Evolutionary conservation across 345 rosid genomes (phyloP), one percentile per base, ranked within the genome.

Genomic region (Sisymbrium irio): DNA sequence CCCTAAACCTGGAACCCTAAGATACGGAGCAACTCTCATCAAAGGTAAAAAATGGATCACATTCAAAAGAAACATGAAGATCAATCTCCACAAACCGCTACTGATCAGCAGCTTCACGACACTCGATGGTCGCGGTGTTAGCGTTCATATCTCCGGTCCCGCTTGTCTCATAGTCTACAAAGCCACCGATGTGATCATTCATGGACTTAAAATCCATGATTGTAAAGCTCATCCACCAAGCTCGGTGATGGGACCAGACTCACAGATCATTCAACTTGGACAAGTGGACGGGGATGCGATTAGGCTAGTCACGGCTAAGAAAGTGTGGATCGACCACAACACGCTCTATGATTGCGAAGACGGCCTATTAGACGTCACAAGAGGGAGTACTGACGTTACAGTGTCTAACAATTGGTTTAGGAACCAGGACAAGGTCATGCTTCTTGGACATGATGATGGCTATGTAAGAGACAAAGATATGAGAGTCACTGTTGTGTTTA

Each of bases 351-450:
- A 81, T 8, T 86, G 91, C 35, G 81, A 86, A 47, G 92, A 90
- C 3, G 92, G 96, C 9, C 81, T 90, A 6, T 62, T 90, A 0
- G 95, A 92, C 18, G 91, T 86, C 14, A 87, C 91, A 7, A 77
- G 83, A 2, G 97, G 96, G 57, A 82, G 84, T 0, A 88, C 86
- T 0, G 72, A 77, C 20, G 69, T 87, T 18, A 90, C 97, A 20
- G 67, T 89, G 25, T 85, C 88, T 0, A 92, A 90, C 83, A 87
- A 90, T 50, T 84, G 93, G 97, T 87, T 90, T 27, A 85, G 81
- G 53, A 81, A 86, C 72, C 97, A 89, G 13, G 92, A 90, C 79
- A 90, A 93, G 82, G 97, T 90, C 45, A 89, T 90, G 97, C 92
- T 90, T 46, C 87, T 89, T 0, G 89, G 93, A 4, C 93, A 93